Conservation (phyloP, 2,329 filamentous ascomycete genomes). For the Orbilia quercus region DNA sequence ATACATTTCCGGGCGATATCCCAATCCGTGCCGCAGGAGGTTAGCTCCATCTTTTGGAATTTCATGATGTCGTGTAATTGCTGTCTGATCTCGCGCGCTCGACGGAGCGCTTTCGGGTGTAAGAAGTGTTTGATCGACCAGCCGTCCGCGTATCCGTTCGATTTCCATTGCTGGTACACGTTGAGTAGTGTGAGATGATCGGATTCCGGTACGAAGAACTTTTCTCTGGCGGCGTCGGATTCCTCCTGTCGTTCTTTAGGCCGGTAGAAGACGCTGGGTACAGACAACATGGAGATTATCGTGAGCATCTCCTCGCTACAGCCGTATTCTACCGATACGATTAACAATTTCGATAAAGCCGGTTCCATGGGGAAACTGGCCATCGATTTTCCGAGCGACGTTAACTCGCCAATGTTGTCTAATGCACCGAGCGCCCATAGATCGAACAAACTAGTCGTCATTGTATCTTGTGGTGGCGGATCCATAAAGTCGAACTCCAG, state of each 20-base stretch:
- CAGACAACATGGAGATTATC: constrained; percentile 97
- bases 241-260: constrained; percentile 97
- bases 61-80: constrained; percentile 95
- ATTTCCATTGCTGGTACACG: constrained; percentile 94
- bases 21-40: constrained; percentile 95
- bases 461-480: constrained; percentile 95
- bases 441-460: constrained; percentile 96
- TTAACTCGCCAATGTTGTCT: constrained; percentile 93
- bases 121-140: constrained; percentile 96
- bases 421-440: constrained; percentile 94
- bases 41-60: constrained; percentile 87
- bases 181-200: constrained; percentile 96
- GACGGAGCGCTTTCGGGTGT: constrained; percentile 90
- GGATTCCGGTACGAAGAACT: constrained; percentile 98
- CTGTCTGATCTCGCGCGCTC: constrained; percentile 92
- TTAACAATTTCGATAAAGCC: constrained; percentile 90
- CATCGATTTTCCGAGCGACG: constrained; percentile 87
- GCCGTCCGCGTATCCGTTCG: constrained; percentile 86
- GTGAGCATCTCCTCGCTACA: constrained; percentile 98
- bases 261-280: constrained; percentile 95
- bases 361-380: constrained; percentile 99
- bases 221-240: constrained; percentile 92
- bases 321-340: constrained; percentile 87
- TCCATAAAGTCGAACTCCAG: constrained; percentile 99
- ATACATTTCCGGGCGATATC: constrained; percentile 95